Percentiles rank a stretch among this genome's conserved stretches.
phyloP scores from a whole-genome alignment of 768 basidiomycete genomes.

The Suillus variegatus region DNA sequence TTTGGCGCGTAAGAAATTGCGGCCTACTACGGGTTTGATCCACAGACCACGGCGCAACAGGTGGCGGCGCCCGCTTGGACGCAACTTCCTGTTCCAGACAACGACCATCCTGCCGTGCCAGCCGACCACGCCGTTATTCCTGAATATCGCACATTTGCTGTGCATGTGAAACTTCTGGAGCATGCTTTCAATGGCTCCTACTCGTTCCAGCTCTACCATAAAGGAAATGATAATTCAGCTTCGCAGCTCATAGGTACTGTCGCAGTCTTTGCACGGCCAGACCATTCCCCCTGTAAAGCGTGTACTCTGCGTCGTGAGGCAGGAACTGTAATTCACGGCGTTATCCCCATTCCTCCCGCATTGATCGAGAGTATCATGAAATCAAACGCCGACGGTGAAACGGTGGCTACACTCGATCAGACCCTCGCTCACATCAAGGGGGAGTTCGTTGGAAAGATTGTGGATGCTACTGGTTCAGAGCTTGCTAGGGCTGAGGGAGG shows the following conservation, averaged over 20 bases:
- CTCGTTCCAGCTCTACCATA: conserved; percentile 21
- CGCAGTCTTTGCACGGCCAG: conserved; percentile 26
- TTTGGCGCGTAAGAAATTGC: conserved; percentile 23
- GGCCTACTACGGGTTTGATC: conserved; percentile 26
- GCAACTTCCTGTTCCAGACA: conserved; percentile 20
- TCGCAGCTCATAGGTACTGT: conserved; percentile 21
- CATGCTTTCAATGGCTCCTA: conserved; percentile 25
- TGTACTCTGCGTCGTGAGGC: conserved; percentile 22
- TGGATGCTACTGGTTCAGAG: conserved; percentile 15
- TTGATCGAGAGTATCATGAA: conserved; percentile 26
- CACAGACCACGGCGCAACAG: conserved; percentile 12
- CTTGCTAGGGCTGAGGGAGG: conserved; percentile 23
- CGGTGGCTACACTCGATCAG: conserved; percentile 15
- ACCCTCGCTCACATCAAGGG: conserved; percentile 16
- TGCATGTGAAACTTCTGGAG: conserved; percentile 26
- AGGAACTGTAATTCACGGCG: conserved; percentile 20
- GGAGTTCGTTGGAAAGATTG: conserved; percentile 19
- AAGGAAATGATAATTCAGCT: conserved; percentile 5
- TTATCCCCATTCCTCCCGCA: conserved; percentile 21
- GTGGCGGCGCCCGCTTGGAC: conserved; percentile 11
- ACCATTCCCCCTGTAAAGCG: conserved; percentile 25
- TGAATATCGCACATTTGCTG: conserved; percentile 27
- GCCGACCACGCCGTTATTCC: conserved; percentile 16
- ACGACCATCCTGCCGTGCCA: conserved; percentile 13
- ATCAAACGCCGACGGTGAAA: conserved; percentile 6